Evolutionary conservation across 2,329 filamentous ascomycete genomes (phyloP).

Genomic region (Chaetothyriales sp.): DNA sequence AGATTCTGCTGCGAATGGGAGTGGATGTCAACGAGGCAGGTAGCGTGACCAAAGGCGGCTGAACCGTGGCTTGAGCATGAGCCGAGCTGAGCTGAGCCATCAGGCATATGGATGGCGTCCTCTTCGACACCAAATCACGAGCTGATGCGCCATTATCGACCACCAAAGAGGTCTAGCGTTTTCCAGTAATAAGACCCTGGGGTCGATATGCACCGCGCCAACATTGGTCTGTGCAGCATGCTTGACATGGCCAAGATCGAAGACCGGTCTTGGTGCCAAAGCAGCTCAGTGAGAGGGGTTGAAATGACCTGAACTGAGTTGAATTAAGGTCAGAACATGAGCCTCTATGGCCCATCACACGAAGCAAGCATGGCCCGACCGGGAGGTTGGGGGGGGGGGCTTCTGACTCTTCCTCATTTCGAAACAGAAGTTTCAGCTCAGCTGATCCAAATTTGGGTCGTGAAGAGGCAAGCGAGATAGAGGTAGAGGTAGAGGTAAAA

Average conservation of each 20-base stretch:
- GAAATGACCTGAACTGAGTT: not conserved
- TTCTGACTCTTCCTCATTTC: too few relatives aligned
- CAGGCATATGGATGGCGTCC: too few relatives aligned
- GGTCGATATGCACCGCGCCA: not conserved
- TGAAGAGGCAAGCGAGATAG: not conserved
- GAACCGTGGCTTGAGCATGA: not conserved
- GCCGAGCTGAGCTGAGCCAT: not conserved
- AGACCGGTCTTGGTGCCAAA: not conserved
- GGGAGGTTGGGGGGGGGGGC: too few relatives aligned
- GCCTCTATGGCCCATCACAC: not conserved
- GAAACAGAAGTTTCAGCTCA: not conserved
- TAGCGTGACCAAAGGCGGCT: not conserved
- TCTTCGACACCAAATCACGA: not conserved
- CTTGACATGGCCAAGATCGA: not conserved
- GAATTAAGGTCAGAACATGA: not conserved
- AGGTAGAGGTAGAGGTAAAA: not conserved
- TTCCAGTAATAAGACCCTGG: not conserved
- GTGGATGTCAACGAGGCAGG: not conserved
- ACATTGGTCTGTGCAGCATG: not conserved
- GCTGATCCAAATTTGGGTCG: not conserved
- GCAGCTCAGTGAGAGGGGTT: not conserved
- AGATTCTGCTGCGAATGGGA: conserved; percentile 26
- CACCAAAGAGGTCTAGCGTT: not conserved
- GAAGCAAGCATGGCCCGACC: too few relatives aligned
- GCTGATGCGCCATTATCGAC: not conserved